A percentile compares a stretch with the other conserved stretches of the same genome.
Conservation (phyloP, 768 basidiomycete species). For the Mycena metata region DNA sequence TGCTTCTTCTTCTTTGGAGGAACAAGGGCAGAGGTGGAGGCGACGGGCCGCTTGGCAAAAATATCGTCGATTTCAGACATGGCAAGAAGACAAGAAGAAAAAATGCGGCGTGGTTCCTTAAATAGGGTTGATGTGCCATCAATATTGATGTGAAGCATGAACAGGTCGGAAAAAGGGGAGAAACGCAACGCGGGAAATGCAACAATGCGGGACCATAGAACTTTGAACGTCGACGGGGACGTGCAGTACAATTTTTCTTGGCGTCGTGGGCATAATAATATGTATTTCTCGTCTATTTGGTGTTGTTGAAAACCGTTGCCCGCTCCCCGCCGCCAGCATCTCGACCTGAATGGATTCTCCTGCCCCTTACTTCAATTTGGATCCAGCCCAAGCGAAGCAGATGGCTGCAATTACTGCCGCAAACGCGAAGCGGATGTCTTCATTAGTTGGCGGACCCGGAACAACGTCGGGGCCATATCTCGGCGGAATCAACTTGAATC, state of each 20-base stretch:
- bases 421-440: conserved; percentile 38
- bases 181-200: too few relatives aligned
- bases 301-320: too few relatives aligned
- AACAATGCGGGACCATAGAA: too few relatives aligned
- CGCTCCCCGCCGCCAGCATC: conserved; percentile 19
- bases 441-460: conserved; percentile 57
- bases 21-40: conserved; percentile 47
- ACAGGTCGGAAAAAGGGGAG: too few relatives aligned
- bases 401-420: conserved; percentile 82
- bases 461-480: conserved; percentile 79
- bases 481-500: conserved; percentile 63
- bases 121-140: too few relatives aligned
- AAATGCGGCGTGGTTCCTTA: too few relatives aligned
- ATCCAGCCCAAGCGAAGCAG: conserved; percentile 80
- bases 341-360: conserved; percentile 50
- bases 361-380: conserved; percentile 63
- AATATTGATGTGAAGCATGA: too few relatives aligned
- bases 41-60: conserved; percentile 61
- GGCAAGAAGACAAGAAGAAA: conserved; percentile 42
- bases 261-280: background rate
- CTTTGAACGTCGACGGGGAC: too few relatives aligned
- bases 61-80: conserved; percentile 91
- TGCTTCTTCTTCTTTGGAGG: conserved; percentile 60
- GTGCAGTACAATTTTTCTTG: too few relatives aligned
- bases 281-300: background rate